Base-by-base conservation (phyloP, 495 filamentous ascomycete species). In the Aspergillus ellipticus region DNA sequence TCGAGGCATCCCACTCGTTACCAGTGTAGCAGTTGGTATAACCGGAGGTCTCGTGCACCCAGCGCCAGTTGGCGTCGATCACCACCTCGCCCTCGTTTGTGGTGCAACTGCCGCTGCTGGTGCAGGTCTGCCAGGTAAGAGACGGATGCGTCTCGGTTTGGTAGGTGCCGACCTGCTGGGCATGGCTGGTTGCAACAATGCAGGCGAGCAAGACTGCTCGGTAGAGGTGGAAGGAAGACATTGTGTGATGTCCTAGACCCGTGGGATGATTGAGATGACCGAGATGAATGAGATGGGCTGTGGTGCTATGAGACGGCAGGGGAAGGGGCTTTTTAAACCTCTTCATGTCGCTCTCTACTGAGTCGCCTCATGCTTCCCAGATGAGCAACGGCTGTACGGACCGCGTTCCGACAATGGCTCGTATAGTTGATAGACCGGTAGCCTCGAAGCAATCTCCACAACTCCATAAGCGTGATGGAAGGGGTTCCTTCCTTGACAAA, bases 1-100 rank as follows among this genome's bases (percentile, higher is more conserved):
- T 67, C 29, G 73, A 65, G 15, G 73, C 54, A 62, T 84, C 74
- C 82, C 82, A 86, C 22, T 69, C 69, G 63, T 79, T 81, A 54
- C 82, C 85, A 28, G 74, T 80, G 65, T 86, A 88, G 80, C 84
- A 88, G 70, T 87, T 87, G 59, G 76, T 80, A 60, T 68, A 82
- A 48, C 75, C 73, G 33, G 67, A 65, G 16, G 67, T 72, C 1
- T 69, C 66, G 59, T 86, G 84, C 22, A 84, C 63, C 81, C 81
- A 84, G 21, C 84, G 78, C 79, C 84, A 88, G 66, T 85, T 86
- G 55, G 84, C 66, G 66, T 89, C 86, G 35, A 88, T 72, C 28
- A 84, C 82, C 47, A 89, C 68, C 26, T 75, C 79, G 47, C 79
- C 82, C 22, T 68, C 57, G 49, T 74, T 65, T 31, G 72, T 69